Percentiles rank a stretch among this genome's conserved stretches.
Evolutionary conservation across 805 yeast genomes (phyloP).

Genomic region (Candida parachauliodes): DNA sequence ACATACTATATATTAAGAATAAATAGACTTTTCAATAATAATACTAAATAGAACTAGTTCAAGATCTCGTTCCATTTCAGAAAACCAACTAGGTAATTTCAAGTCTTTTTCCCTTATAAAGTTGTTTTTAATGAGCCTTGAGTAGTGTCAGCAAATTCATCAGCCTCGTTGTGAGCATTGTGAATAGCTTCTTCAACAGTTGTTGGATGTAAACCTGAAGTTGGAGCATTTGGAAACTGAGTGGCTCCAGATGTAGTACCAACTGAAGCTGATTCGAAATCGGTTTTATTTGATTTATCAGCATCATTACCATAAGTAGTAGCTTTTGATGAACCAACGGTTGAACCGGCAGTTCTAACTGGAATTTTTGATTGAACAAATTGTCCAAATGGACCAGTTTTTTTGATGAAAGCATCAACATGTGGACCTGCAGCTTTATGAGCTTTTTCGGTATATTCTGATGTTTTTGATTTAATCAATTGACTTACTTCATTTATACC

Average conservation of each 20-base stretch:
- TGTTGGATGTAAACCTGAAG: conserved; percentile 16
- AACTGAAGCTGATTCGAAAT: conserved; percentile 14
- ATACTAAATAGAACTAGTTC: not conserved
- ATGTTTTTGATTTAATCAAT: conserved; percentile 49
- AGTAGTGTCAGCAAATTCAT: conserved; percentile 10
- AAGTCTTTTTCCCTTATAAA: no score
- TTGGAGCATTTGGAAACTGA: conserved; percentile 42
- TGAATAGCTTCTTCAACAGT: conserved; percentile 23
- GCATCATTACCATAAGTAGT: conserved; percentile 24
- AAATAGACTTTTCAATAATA: not conserved
- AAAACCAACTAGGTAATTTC: no score
- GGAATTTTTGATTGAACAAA: conserved; percentile 57
- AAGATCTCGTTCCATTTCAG: no score
- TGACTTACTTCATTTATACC: conserved; percentile 44
- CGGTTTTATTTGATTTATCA: conserved; percentile 33
- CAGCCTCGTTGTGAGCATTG: conserved; percentile 17
- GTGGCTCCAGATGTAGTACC: conserved; percentile 31
- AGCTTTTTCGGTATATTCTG: conserved; percentile 36
- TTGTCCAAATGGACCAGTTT: conserved; percentile 64
- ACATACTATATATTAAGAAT: not conserved
- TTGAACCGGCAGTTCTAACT: conserved; percentile 68
- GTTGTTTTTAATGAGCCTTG: conserved; percentile 4
- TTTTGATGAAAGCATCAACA: conserved; percentile 51
- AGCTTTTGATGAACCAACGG: conserved; percentile 43
- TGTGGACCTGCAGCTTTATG: conserved; percentile 52